A percentile compares a stretch with the other conserved stretches of the same genome.
phyloP scores from a whole-genome alignment of 1,284 basidiomycete genomes.

The Anthracocystis panici-leucophaei region DNA sequence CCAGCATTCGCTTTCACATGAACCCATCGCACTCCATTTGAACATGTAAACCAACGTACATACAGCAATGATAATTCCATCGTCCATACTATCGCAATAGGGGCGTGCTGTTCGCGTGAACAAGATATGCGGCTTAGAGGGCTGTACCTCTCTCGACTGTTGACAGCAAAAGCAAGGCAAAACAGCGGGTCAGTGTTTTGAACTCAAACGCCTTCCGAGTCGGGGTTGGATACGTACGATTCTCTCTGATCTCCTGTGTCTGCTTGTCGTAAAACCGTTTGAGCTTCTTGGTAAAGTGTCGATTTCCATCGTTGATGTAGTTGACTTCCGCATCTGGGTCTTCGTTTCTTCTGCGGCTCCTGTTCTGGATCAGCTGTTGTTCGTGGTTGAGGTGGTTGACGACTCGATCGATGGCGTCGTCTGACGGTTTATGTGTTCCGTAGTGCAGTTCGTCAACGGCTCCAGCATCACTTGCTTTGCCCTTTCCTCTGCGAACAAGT shows the following conservation, averaged over 20 bases:
- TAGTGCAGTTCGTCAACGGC: slow-evolving; percentile 72
- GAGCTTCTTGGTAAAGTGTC: slow-evolving; percentile 99
- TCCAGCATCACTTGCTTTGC: background rate
- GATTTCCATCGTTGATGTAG: slow-evolving; percentile 98
- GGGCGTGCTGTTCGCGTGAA: background rate
- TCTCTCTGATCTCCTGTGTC: slow-evolving; percentile 78
- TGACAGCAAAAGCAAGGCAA: background rate
- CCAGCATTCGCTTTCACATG: background rate
- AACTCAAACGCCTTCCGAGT: background rate
- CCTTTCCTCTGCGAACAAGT: background rate
- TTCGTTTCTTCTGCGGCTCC: slow-evolving; percentile 86
- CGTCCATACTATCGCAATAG: no score
- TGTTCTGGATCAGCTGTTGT: slow-evolving; percentile 72
- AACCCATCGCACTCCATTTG: background rate
- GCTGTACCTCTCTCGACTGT: slow-evolving; percentile 56
- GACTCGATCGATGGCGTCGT: slow-evolving; percentile 93
- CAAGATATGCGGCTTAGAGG: slow-evolving; percentile 4
- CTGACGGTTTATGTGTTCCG: slow-evolving; percentile 90
- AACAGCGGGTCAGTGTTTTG: background rate
- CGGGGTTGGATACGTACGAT: slow-evolving; percentile 28
- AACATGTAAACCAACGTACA: background rate
- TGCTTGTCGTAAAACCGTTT: slow-evolving; percentile 97
- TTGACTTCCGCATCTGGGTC: slow-evolving; percentile 95
- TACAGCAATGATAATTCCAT: background rate
- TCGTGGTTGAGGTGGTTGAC: slow-evolving; percentile 92